Evolutionary conservation across 1,139 yeast species (phyloP).

Genomic region (Saccharomyces hybrid): DNA sequence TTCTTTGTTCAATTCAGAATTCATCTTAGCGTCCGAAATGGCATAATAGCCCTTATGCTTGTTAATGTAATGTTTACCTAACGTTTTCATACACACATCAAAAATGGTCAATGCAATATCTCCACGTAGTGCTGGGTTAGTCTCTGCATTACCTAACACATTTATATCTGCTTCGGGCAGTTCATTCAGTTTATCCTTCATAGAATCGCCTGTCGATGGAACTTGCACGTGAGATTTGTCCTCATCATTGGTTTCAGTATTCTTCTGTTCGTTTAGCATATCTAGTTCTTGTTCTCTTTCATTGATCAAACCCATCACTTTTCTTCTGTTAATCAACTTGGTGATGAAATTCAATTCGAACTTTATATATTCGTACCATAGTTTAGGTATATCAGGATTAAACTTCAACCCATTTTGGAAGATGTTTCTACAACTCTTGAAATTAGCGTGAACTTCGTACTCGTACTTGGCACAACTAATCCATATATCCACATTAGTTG

Average conservation of each 20-base stretch:
- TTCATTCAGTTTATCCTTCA: constrained; percentile 56
- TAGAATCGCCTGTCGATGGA: constrained; percentile 44
- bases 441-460: constrained; percentile 79
- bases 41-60: constrained; percentile 30
- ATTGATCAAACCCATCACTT: constrained; percentile 68
- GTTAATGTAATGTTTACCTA: constrained; percentile 30
- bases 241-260: constrained; percentile 30
- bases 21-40: constrained; percentile 19
- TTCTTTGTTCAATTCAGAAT: constrained; percentile 23
- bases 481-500: constrained; percentile 89
- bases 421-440: constrained; percentile 79
- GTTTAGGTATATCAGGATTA: constrained; percentile 59
- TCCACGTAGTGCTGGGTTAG: constrained; percentile 86
- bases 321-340: constrained; percentile 74
- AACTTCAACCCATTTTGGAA: constrained; percentile 82
- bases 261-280: constrained; percentile 35
- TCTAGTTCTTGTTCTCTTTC: constrained; percentile 54
- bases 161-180: constrained; percentile 85
- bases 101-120: constrained; percentile 79
- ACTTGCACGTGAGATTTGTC: constrained; percentile 40
- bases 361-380: constrained; percentile 84
- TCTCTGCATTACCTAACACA: constrained; percentile 75
- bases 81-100: constrained; percentile 58
- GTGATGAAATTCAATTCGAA: constrained; percentile 83
- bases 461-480: constrained; percentile 92